Base-by-base conservation (phyloP, 177 flowering plant species). In the Vitis hybrid region DNA sequence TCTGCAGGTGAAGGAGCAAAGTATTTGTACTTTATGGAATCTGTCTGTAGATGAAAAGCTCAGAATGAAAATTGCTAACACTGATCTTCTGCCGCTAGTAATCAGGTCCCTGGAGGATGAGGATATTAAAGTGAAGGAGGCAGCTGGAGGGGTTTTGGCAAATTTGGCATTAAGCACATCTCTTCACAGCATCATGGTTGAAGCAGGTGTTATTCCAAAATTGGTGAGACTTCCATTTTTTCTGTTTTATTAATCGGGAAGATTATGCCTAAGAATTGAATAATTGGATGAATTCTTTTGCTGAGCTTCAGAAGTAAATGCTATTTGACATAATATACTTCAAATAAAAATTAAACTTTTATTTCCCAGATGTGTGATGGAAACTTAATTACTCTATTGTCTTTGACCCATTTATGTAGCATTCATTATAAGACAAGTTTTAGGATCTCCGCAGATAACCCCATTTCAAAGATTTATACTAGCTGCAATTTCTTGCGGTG, bases 1-100 rank as follows among this genome's bases (percentile, higher is more conserved):
- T 76, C 17, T 79, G 69, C 90, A 94, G 98, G 94, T 88, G 48
- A 91, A 83, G 85, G 97, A 87, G 83, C 97, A 94, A 74, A 69
- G 87, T 66, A 4, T 94, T n/a, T 86, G 88, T 80, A 71, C 85
- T 50, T 74, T 94, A 83, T 90, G 92, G 93, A 94, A 92, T 78
- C 82, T 94, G 70, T 89, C 98, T 56, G 92, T 90, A 19, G 93
- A 90, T 74, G 88, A 90, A 84, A 81, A 87, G 67, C 70, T 76
- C 48, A 78, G 94, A 69, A 32, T 40, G 18, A 88, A 89, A 79
- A 86, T 92, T 73, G 88, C 86, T 57, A 80, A 72, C 68, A 6
- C 32, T 24, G 92, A 86, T 69, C 79, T 87, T 55, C 71, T 94
- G 72, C 87, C 88, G 6, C 59, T 82, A 66, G 84, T 91, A 62